Base-by-base conservation (phyloP, 1,284 basidiomycete species). In the Cryptococcus sp. region DNA sequence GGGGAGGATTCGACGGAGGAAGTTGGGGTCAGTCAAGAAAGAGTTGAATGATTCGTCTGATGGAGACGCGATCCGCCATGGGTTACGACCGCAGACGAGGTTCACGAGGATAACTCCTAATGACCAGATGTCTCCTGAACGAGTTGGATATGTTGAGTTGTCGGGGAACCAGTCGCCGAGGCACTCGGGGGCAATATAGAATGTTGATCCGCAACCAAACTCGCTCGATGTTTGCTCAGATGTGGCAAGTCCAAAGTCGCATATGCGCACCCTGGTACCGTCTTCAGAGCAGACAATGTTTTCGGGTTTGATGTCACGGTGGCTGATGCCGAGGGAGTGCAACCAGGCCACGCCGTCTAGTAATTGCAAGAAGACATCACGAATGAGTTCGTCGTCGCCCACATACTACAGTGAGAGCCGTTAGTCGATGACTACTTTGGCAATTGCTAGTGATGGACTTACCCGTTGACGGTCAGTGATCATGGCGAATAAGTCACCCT, bases 301-400 rank as follows among this genome's bases (percentile, higher is more conserved):
- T 81, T 98, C 96, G 2, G 94, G 95, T 82, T 98, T 99, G 74
- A 99, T 83, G 78, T 98, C 95, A 55, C 95, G 90, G 80, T 98
- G 95, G 80, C 91, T 94, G 73, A 98, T 93, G 46, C 84, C 84
- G 27, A 81, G 75, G 42, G 69, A 66, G 72, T 88, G 87, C 59
- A 86, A 85, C 79, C 89, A 90, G 68, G 93, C 90, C 72, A 98
- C 90, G 55, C 93, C 91, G 72, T 96, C 92, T 69, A 98, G 85
- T 76, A 98, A 86, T 80, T 96, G 93, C 54, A 92, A 82, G 81
- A 95, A 95, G 60, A 93, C 88, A 65, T 87, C 84, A 68, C 88
- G 89, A 78, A 92, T 90, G 59, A 92, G 83, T 53, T 85, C 85
- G 78, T 95, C 89, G 80, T 91, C 84, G 53, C 90, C 90, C 53